A percentile compares a stretch with the other conserved stretches of the same genome.
phyloP scores from a whole-genome alignment of 2,329 filamentous ascomycete genomes.

The Xylaria sp. region DNA sequence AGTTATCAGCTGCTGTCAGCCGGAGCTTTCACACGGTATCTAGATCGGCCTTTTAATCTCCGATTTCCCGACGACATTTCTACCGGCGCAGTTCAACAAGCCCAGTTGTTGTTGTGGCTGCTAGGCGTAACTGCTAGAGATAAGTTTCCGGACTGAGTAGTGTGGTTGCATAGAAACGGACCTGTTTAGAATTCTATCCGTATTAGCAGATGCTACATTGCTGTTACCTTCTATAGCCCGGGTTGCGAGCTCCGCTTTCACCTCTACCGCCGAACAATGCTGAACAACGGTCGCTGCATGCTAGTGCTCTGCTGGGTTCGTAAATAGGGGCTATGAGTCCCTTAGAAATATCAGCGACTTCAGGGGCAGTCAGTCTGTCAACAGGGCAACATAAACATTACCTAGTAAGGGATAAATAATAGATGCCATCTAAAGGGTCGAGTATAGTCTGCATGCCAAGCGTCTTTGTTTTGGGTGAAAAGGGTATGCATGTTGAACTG shows the following conservation, averaged over 20 bases:
- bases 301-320: not conserved
- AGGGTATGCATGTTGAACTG: not conserved
- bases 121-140: too few species aligned
- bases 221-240: too few species aligned
- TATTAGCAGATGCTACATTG: too few species aligned
- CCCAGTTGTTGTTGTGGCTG: too few species aligned
- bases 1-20: not conserved
- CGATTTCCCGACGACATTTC: not conserved
- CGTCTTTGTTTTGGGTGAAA: not conserved
- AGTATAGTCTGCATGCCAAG: not conserved
- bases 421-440: not conserved
- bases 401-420: not conserved
- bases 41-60: not conserved
- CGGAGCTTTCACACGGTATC: not conserved
- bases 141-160: too few species aligned
- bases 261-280: too few species aligned
- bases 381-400: not conserved
- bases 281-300: not conserved
- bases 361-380: not conserved
- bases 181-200: too few species aligned
- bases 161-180: too few species aligned
- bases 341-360: not conserved
- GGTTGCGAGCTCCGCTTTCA: not conserved
- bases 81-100: not conserved
- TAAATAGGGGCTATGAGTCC: not conserved